Percentiles rank a stretch among this genome's conserved stretches.
Conservation (phyloP, 306 rosid genomes). For the Cicer bijugum region DNA sequence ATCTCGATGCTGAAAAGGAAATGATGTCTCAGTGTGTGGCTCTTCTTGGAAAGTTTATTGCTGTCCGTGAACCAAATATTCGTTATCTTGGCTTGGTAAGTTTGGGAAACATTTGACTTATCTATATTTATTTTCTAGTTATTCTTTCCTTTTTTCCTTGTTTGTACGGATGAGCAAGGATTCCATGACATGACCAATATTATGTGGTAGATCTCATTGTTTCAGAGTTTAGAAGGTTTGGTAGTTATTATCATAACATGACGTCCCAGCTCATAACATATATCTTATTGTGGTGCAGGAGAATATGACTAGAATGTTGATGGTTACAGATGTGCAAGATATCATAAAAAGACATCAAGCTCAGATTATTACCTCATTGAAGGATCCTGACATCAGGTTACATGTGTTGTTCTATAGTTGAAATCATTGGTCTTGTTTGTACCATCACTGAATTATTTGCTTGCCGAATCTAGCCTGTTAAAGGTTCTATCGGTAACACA, state of each 20-base stretch:
- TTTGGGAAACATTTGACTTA: constrained; percentile 32
- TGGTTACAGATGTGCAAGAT: constrained; percentile 99
- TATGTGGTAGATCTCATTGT: constrained; percentile 12
- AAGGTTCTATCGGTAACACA: constrained; percentile 10
- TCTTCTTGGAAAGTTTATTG: constrained; percentile 97
- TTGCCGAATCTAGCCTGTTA: neutral
- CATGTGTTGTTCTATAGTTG: constrained; percentile 42
- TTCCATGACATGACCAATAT: constrained; percentile 23
- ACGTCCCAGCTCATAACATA: constrained; percentile 41
- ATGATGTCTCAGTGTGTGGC: constrained; percentile 99
- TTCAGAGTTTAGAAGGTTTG: constrained; percentile 40
- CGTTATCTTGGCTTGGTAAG: constrained; percentile 98
- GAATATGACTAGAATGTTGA: constrained; percentile 96
- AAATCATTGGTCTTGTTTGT: constrained; percentile 32
- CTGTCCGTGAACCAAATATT: constrained; percentile 98
- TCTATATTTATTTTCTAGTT: neutral
- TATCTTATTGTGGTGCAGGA: constrained; percentile 67
- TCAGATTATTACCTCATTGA: constrained; percentile 95
- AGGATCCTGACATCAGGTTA: constrained; percentile 99
- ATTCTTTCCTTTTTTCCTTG: neutral
- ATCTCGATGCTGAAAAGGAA: constrained; percentile 99
- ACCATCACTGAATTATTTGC: constrained; percentile 31
- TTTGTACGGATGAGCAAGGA: neutral
- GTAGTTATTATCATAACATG: constrained; percentile 25
- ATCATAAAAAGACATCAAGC: constrained; percentile 97